These are phyloP conservation scores for Favolaschia claudopus DNA, from an alignment of 768 basidiomycete genomes.

Conservation along the genomic window DNA sequence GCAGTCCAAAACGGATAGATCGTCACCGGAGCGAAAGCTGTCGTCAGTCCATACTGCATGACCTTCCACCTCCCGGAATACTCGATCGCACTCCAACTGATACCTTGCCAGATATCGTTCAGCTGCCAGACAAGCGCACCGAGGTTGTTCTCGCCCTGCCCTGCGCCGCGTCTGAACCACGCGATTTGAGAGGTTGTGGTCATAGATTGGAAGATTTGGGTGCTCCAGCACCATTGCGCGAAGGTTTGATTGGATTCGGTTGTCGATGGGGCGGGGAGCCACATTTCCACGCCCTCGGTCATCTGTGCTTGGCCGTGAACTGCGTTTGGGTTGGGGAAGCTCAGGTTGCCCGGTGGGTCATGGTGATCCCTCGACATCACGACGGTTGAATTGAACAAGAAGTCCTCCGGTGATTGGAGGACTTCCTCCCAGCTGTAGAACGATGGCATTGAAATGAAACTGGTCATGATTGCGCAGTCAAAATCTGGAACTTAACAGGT, in stretches of 20 bases:
- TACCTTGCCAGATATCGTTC: conserved; percentile 68
- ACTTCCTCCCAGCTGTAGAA: conserved; percentile 70
- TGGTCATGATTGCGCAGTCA: conserved; percentile 26
- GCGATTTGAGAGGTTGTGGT: conserved; percentile 63
- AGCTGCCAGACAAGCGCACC: conserved; percentile 67
- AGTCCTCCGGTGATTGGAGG: conserved; percentile 56
- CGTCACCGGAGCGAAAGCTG: conserved; percentile 53
- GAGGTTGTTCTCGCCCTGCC: conserved; percentile 63
- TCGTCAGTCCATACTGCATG: conserved; percentile 57
- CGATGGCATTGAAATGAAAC: conserved; percentile 70
- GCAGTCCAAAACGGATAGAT: conserved; percentile 67
- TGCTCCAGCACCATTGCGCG: conserved; percentile 70
- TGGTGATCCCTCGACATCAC: conserved; percentile 65
- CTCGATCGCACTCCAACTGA: conserved; percentile 63
- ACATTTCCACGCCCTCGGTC: conserved; percentile 57
- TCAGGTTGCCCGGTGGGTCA: conserved; percentile 57
- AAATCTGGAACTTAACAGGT: neutral
- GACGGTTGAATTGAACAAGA: conserved; percentile 64
- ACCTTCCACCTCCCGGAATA: conserved; percentile 70
- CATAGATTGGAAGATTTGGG: conserved; percentile 68
- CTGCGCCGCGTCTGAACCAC: conserved; percentile 66
- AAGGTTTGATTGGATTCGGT: conserved; percentile 62
- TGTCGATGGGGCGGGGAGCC: conserved; percentile 61
- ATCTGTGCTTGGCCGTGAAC: conserved; percentile 60
- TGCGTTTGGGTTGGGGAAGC: conserved; percentile 64